These are phyloP conservation scores for Phytophthora europaea DNA, from an alignment of 352 stramenopile genomes.

Conservation along the genomic window DNA sequence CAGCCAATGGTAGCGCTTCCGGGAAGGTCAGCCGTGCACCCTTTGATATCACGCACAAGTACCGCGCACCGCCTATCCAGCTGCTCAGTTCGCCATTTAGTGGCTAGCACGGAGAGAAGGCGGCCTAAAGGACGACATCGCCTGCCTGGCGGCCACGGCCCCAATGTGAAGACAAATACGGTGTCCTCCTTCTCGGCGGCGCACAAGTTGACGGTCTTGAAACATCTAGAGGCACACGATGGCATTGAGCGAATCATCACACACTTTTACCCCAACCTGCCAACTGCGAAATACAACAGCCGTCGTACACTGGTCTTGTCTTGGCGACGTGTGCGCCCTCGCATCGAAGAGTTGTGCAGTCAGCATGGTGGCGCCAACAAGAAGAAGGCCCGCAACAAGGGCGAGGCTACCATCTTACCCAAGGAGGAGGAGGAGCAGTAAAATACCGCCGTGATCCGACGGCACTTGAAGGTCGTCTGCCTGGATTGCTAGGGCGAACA, in stretches of 20 bases:
- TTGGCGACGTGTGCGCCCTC: not conserved
- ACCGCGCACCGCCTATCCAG: not conserved
- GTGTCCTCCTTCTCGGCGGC: not conserved
- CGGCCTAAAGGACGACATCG: not conserved
- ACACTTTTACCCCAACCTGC: not conserved
- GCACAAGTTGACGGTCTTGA: not conserved
- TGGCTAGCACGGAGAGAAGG: not conserved
- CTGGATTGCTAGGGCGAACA: constrained; percentile 13
- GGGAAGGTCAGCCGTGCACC: not conserved
- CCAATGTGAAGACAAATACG: not conserved
- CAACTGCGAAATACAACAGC: not conserved
- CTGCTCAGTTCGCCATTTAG: not conserved
- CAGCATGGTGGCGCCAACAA: not conserved
- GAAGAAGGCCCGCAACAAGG: not conserved
- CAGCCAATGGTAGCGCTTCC: not conserved
- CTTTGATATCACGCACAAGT: not conserved
- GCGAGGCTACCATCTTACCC: not conserved
- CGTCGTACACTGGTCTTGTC: not conserved
- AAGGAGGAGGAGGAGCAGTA: not conserved
- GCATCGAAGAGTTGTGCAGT: not conserved
- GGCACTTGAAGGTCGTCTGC: constrained; percentile 33
- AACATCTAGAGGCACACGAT: not conserved
- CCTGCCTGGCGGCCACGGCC: not conserved
- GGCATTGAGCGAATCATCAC: not conserved
- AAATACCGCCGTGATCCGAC: constrained; percentile 19